A percentile compares a stretch with the other conserved stretches of the same genome.
Conservation (phyloP, 306 rosid species). For the Malus orientalis region DNA sequence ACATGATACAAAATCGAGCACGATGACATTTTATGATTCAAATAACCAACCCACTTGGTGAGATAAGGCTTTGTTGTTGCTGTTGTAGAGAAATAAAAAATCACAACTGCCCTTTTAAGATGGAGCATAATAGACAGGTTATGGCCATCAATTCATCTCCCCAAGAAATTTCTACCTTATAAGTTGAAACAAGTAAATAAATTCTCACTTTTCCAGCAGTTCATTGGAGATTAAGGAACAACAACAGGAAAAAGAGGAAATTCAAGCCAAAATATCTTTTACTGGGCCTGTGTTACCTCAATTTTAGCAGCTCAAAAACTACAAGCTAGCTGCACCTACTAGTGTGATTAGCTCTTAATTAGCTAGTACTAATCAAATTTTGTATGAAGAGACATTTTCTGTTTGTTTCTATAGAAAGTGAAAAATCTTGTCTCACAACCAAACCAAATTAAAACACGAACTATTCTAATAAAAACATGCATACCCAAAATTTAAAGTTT, state of each 20-base stretch:
- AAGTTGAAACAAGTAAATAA: not conserved
- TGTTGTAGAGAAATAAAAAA: not conserved
- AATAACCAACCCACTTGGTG: too few species aligned
- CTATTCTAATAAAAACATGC: not conserved
- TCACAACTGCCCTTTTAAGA: not conserved
- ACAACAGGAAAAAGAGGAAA: not conserved
- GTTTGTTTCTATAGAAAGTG: not conserved
- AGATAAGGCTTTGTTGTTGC: too few species aligned
- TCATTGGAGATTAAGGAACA: not conserved
- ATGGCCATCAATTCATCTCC: not conserved
- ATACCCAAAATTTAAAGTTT: not conserved
- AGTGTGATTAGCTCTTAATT: not conserved
- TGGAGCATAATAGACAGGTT: not conserved
- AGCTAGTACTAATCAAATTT: not conserved
- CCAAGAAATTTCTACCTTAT: not conserved
- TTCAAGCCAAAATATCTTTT: not conserved
- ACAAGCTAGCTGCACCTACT: not conserved
- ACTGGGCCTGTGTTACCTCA: not conserved
- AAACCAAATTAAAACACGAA: not conserved
- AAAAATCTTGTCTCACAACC: not conserved
- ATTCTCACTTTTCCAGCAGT: not conserved
- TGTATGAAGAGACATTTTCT: not conserved
- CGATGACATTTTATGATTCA: fast-evolving
- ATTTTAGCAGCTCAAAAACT: not conserved
- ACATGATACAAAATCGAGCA: too few species aligned